These are phyloP conservation scores for Blastocystis hominis DNA, from an alignment of 352 stramenopile species.

Conservation along the genomic window DNA sequence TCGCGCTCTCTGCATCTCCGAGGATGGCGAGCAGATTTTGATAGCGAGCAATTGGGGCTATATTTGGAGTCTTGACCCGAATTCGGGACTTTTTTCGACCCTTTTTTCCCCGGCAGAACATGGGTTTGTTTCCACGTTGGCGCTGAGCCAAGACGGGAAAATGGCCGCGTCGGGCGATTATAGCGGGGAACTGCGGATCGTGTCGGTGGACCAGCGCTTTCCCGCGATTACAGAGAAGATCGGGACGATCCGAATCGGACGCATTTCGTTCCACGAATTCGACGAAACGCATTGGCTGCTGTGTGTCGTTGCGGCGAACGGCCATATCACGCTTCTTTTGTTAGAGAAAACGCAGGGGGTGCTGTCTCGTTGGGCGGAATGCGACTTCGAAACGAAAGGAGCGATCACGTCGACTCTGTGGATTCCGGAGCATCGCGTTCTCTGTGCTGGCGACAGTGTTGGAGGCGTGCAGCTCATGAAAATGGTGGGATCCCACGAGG, in stretches of 20 bases:
- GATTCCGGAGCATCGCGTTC: neutral
- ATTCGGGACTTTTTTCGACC: neutral
- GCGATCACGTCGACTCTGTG: neutral
- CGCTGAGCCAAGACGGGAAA: neutral
- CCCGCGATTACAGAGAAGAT: neutral
- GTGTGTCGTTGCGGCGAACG: neutral
- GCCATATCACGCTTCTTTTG: neutral
- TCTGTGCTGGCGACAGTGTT: constrained; percentile 25
- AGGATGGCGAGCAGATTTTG: neutral
- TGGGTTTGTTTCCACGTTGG: neutral
- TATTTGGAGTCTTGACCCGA: constrained; percentile 10
- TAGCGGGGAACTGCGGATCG: neutral
- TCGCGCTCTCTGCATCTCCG: neutral
- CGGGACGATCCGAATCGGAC: neutral
- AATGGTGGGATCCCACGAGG: neutral
- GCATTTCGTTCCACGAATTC: neutral
- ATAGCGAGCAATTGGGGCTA: constrained; percentile 54
- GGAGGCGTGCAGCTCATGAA: neutral
- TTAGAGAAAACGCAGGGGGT: neutral
- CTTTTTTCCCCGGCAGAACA: neutral
- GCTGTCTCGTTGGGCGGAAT: neutral
- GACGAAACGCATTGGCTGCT: neutral
- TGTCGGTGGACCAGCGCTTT: neutral
- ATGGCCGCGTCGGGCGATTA: neutral
- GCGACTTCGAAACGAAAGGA: neutral